These are phyloP conservation scores for rapeseed (Brassica napus) DNA, from an alignment of 345 rosid species.

Conservation along the genomic window DNA sequence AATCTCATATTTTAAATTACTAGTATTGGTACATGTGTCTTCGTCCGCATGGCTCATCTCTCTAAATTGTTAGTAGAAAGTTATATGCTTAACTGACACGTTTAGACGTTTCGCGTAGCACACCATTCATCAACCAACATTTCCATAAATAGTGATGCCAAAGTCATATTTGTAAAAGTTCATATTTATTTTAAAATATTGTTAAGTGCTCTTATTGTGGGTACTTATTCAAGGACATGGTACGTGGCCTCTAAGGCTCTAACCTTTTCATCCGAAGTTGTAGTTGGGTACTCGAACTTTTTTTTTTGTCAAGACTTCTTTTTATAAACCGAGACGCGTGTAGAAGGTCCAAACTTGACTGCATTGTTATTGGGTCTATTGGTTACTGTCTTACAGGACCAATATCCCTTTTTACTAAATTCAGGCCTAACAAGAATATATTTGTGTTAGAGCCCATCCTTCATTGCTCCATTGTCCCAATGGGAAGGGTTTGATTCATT, in stretches of 20 bases:
- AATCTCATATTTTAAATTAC: background rate
- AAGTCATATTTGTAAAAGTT: background rate
- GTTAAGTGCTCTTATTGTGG: background rate
- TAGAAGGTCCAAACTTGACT: slow-evolving; percentile 4
- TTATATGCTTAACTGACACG: slow-evolving; percentile 7
- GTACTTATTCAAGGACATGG: slow-evolving; percentile 11
- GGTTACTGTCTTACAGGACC: background rate
- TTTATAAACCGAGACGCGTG: background rate
- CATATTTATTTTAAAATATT: background rate
- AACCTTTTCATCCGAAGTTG: background rate
- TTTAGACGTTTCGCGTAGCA: slow-evolving; percentile 18
- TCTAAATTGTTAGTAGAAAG: background rate
- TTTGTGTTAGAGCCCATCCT: slow-evolving; percentile 50
- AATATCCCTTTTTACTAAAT: background rate
- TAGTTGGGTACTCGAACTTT: background rate
- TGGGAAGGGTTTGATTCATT: background rate
- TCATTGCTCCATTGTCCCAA: background rate
- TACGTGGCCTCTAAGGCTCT: slow-evolving; percentile 18
- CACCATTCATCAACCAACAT: slow-evolving; percentile 18
- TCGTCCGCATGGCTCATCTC: slow-evolving; percentile 1
- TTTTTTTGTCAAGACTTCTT: background rate
- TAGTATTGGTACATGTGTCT: slow-evolving; percentile 24
- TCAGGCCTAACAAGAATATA: background rate
- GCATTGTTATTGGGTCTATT: slow-evolving; percentile 11
- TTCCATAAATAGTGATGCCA: slow-evolving; percentile 2